Conservation (phyloP, 192 early-diverging fungal species). For the Geranomyces variabilis region DNA sequence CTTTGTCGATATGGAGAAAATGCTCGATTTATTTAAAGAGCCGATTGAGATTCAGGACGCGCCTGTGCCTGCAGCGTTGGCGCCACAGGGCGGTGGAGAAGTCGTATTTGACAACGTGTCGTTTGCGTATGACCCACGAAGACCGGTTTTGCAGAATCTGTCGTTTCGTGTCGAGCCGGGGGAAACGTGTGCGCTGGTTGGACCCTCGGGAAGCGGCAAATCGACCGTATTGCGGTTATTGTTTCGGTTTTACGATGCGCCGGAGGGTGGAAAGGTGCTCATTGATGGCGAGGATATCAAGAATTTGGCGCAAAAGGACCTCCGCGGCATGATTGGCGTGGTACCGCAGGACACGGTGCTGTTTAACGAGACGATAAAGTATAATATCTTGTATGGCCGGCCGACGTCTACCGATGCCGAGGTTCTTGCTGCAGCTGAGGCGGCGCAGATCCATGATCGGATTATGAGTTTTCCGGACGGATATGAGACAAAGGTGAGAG, state of each 20-base stretch:
- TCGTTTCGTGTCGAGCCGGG: slow-evolving; percentile 73
- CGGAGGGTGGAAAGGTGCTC: slow-evolving; percentile 69
- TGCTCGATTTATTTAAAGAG: slow-evolving; percentile 80
- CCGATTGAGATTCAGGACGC: slow-evolving; percentile 65
- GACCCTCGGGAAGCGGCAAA: slow-evolving; percentile 73
- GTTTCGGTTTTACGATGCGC: slow-evolving; percentile 90
- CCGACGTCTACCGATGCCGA: slow-evolving; percentile 67
- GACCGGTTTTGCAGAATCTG: slow-evolving; percentile 71
- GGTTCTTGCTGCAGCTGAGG: slow-evolving; percentile 68
- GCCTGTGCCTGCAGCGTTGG: slow-evolving; percentile 61
- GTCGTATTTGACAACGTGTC: slow-evolving; percentile 78
- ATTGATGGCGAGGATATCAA: slow-evolving; percentile 86
- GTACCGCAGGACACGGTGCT: slow-evolving; percentile 68
- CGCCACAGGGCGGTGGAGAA: slow-evolving; percentile 50
- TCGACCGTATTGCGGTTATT: slow-evolving; percentile 45
- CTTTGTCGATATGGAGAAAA: slow-evolving; percentile 93
- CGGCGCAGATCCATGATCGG: slow-evolving; percentile 81
- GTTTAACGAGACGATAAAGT: slow-evolving; percentile 45
- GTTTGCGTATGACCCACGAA: slow-evolving; percentile 72
- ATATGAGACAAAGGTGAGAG: slow-evolving; percentile 57
- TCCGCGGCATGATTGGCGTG: slow-evolving; percentile 85
- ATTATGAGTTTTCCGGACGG: slow-evolving; percentile 77
- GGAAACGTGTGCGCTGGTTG: slow-evolving; percentile 77
- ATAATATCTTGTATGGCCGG: slow-evolving; percentile 86
- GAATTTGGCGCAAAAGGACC: slow-evolving; percentile 64